phyloP scores from a whole-genome alignment of 2,329 filamentous ascomycete species.

The Endothia cerciana region DNA sequence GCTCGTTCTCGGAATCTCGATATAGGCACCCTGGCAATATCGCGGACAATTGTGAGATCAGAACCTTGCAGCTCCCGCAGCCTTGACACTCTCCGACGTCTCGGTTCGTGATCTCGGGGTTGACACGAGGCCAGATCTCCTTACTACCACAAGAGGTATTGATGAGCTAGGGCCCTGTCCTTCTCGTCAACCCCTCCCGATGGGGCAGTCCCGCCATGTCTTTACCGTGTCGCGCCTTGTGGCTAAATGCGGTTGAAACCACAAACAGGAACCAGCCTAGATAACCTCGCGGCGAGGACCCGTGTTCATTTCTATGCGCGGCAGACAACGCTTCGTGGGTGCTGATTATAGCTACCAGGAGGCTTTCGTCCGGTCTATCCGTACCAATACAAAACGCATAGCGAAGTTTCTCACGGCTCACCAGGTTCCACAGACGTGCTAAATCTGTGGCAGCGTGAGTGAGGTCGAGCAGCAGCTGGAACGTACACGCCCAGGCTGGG shows the following conservation, averaged over 20 bases:
- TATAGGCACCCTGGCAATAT: conserved; percentile 15
- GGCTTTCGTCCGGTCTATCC: not conserved
- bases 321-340: not conserved
- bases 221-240: not conserved
- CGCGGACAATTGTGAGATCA: conserved; percentile 16
- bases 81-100: conserved; percentile 20
- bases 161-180: not conserved
- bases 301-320: not conserved
- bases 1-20: not conserved
- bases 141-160: not conserved
- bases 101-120: conserved; percentile 3
- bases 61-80: conserved; percentile 19
- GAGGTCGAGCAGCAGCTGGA: conserved; percentile 7
- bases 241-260: conserved; percentile 3
- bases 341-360: too few relatives aligned
- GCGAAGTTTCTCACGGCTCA: not conserved
- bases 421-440: not conserved
- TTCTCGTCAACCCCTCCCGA: not conserved
- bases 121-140: not conserved
- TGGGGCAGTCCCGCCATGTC: not conserved
- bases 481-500: conserved; percentile 6
- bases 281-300: not conserved
- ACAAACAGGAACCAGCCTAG: not conserved
- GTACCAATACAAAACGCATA: conserved; percentile 2
- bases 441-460: not conserved